Percentiles rank a stretch among this genome's conserved stretches.
Conservation (phyloP, 2,329 filamentous ascomycete genomes). For the Uncinocarpus reesii region DNA sequence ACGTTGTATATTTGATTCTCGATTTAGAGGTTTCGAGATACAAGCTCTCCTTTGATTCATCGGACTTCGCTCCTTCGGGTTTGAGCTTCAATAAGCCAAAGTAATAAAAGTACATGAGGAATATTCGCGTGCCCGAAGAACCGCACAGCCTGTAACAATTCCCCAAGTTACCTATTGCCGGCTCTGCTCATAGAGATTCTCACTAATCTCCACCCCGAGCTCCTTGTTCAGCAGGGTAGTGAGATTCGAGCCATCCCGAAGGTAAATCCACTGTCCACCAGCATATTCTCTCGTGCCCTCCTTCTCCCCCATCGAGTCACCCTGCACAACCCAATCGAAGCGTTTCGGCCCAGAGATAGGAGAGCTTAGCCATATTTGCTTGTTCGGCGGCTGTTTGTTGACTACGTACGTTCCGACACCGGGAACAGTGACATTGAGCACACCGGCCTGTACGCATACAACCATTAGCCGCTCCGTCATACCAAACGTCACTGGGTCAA, state of each 20-base stretch:
- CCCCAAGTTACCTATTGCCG: not conserved
- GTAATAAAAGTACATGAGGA: too few relatives aligned
- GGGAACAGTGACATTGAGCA: slow-evolving; percentile 64
- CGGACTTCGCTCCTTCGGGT: too few relatives aligned
- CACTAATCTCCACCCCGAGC: slow-evolving; percentile 54
- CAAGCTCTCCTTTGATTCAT: too few relatives aligned
- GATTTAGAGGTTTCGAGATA: too few relatives aligned
- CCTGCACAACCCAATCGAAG: slow-evolving; percentile 71
- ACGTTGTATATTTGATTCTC: too few relatives aligned
- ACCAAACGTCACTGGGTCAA: too few relatives aligned
- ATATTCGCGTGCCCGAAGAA: too few relatives aligned
- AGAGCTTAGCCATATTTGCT: slow-evolving; percentile 92
- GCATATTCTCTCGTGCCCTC: slow-evolving; percentile 50
- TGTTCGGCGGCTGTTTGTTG: slow-evolving; percentile 98
- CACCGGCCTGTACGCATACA: slow-evolving; percentile 72
- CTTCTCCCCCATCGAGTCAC: slow-evolving; percentile 67
- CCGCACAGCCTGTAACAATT: too few relatives aligned
- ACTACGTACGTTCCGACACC: slow-evolving; percentile 74
- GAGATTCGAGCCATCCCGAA: slow-evolving; percentile 69
- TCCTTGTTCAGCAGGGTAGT: slow-evolving; percentile 64
- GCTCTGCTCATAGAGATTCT: slow-evolving; percentile 26
- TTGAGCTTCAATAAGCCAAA: too few relatives aligned
- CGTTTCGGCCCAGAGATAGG: slow-evolving; percentile 86
- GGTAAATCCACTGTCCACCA: slow-evolving; percentile 72
- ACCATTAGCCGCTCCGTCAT: too few relatives aligned